phyloP scores from a whole-genome alignment of 352 stramenopile genomes.

The Globisporangium barbulae region DNA sequence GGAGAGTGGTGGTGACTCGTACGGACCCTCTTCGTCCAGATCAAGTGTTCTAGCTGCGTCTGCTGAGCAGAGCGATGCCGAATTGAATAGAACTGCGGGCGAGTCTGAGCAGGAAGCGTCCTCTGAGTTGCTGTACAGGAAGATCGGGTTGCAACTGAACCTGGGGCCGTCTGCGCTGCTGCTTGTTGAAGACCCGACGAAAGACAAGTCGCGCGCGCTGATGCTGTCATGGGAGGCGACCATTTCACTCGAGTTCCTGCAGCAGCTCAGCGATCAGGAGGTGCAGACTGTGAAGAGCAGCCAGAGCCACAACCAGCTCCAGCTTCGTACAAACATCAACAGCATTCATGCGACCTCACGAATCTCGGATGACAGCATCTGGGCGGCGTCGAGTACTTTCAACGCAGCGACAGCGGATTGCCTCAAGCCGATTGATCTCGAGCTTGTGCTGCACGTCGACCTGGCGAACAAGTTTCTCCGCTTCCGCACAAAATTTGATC shows the following conservation, averaged over 20 bases:
- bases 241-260: constrained; percentile 60
- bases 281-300: constrained; percentile 2
- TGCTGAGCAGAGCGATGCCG: background rate
- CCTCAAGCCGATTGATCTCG: constrained; percentile 72
- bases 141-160: constrained; percentile 52
- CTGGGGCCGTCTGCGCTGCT: constrained; percentile 64
- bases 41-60: background rate
- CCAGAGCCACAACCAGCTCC: constrained; percentile 45
- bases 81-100: background rate
- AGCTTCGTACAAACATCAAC: constrained; percentile 54
- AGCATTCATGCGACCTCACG: constrained; percentile 77
- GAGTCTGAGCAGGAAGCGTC: constrained; percentile 12
- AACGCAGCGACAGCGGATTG: constrained; percentile 56
- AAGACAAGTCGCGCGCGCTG: constrained; percentile 63
- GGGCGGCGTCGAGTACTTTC: constrained; percentile 32
- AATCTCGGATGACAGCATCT: constrained; percentile 73
- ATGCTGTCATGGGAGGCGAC: constrained; percentile 81
- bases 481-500: constrained; percentile 69
- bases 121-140: constrained; percentile 32
- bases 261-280: constrained; percentile 27
- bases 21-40: background rate
- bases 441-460: constrained; percentile 69
- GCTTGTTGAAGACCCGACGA: constrained; percentile 72
- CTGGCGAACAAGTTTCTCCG: constrained; percentile 56
- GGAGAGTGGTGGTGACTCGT: constrained; percentile 3